A percentile compares a stretch with the other conserved stretches of the same genome.
These are phyloP conservation scores for Niebla homalea DNA, from an alignment of 495 filamentous ascomycete species.

Conservation along the genomic window DNA sequence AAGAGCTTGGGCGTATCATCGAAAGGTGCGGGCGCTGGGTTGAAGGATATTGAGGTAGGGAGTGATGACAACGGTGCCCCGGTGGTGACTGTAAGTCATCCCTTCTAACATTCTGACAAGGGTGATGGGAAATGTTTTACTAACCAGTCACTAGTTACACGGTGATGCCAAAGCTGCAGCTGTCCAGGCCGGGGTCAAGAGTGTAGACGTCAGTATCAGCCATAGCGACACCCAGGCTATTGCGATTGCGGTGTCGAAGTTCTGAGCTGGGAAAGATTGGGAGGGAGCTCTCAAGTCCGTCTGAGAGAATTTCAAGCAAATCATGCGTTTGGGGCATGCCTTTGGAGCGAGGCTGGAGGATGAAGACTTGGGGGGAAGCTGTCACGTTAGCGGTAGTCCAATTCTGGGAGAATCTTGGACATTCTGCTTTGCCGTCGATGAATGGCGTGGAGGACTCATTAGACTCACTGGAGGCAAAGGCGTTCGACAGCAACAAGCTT, in stretches of 20 bases:
- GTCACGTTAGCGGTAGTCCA: too few relatives aligned
- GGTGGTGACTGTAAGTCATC: conserved; percentile 60
- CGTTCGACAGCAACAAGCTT: too few relatives aligned
- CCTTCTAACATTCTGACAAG: background rate
- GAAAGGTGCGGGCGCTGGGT: conserved; percentile 72
- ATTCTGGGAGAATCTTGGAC: too few relatives aligned
- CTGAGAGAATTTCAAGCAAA: too few relatives aligned
- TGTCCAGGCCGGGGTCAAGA: conserved; percentile 70
- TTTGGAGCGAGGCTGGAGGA: too few relatives aligned
- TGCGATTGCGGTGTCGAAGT: conserved; percentile 76
- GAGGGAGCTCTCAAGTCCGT: too few relatives aligned
- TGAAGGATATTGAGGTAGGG: conserved; percentile 91
- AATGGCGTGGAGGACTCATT: too few relatives aligned
- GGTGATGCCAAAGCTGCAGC: conserved; percentile 73
- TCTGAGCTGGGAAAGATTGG: conserved; percentile 22
- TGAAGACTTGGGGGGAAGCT: too few relatives aligned
- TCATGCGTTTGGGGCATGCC: too few relatives aligned
- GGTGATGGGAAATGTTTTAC: conserved; percentile 21
- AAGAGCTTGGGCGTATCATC: conserved; percentile 85
- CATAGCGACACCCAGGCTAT: conserved; percentile 87
- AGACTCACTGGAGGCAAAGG: too few relatives aligned
- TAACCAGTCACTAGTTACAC: conserved; percentile 49
- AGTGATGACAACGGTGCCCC: conserved; percentile 72
- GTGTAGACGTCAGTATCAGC: conserved; percentile 82
- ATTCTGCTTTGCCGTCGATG: too few relatives aligned